These are phyloP conservation scores for Cyclotella distinguenda DNA, from an alignment of 108 stramenopile genomes.

Conservation along the genomic window DNA sequence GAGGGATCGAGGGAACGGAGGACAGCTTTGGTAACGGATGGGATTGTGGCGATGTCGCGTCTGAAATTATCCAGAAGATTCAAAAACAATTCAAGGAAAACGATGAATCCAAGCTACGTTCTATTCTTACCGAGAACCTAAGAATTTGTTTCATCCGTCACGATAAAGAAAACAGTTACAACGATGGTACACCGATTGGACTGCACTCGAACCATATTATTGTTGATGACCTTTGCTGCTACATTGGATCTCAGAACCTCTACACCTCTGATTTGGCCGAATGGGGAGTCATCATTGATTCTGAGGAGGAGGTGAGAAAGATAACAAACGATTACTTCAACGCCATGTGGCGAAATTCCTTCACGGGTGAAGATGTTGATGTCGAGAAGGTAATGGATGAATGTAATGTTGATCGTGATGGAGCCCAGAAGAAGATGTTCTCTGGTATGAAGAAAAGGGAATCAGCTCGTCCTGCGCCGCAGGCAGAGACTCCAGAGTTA, in stretches of 20 bases:
- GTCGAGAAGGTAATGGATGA: constrained; percentile 68
- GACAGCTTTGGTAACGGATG: constrained; percentile 68
- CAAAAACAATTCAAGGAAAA: constrained; percentile 32
- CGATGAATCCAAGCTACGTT: constrained; percentile 35
- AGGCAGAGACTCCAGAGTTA: constrained; percentile 4
- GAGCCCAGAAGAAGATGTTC: constrained; percentile 9
- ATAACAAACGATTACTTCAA: constrained; percentile 43
- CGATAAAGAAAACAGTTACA: constrained; percentile 14
- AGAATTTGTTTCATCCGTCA: constrained; percentile 49
- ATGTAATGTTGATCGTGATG: constrained; percentile 53
- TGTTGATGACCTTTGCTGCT: constrained; percentile 43
- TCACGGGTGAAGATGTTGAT: constrained; percentile 58
- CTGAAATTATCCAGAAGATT: constrained; percentile 51
- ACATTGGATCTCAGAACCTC: constrained; percentile 54
- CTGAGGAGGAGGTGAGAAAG: constrained; percentile 31
- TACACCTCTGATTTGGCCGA: constrained; percentile 57
- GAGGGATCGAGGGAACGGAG: constrained; percentile 46
- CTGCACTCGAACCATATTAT: constrained; percentile 60
- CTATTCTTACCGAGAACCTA: constrained; percentile 38
- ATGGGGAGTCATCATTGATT: constrained; percentile 51
- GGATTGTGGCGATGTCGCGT: constrained; percentile 61
- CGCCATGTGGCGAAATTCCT: constrained; percentile 59
- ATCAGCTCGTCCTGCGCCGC: constrained; percentile 15
- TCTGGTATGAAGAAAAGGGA: not conserved
- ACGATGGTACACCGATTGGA: constrained; percentile 48